Evolutionary conservation across 345 rosid species (phyloP), one percentile per base, ranked within the genome.

Genomic region (Salix udensis): DNA sequence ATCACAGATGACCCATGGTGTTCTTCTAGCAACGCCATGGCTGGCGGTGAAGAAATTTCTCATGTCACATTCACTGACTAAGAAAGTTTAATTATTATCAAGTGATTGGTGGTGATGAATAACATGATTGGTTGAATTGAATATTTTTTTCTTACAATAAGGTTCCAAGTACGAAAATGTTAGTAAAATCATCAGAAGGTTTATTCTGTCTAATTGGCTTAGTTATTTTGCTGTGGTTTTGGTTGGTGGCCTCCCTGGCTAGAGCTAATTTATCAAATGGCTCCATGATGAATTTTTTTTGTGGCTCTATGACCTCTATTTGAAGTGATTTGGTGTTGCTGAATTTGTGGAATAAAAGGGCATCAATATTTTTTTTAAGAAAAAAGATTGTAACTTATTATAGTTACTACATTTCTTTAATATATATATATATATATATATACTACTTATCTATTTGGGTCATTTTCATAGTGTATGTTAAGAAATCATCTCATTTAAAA

Each of bases 1-100:
- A 94, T 94, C 85, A 90, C 97, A 0, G 98, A 92, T 69, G 98
- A 92, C 50, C 90, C 94, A 2, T 91, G 97, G 97, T 86, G 88
- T 18, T 89, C 93, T 15, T 86, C 95, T 14, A 86, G 74, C 77
- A 62, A 76, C 34, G 37, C 62, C n/a, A 10, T n/a, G 42, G 48
- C 5, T 58, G 24, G 34, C 36, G 69, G 69, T 37, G 79, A 82
- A 52, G 81, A 74, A 1, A 44, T 65, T 52, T 74, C 79, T 50
- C 75, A 65, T 11, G 31, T 16, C 24, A 26, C 71, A 24, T 79
- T 68, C 70, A 68, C 65, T 15, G 30, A 74, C 44, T 79, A 78
- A 67, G 24, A 28, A 12, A 15, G 24, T 40, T 2, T 55, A n/a
- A 58, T 9, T 19, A 58, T 9, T 19, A 39, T 40, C 65, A 52